Conservation (phyloP, 2,329 filamentous ascomycete genomes). For the Hypocreales sp. region DNA sequence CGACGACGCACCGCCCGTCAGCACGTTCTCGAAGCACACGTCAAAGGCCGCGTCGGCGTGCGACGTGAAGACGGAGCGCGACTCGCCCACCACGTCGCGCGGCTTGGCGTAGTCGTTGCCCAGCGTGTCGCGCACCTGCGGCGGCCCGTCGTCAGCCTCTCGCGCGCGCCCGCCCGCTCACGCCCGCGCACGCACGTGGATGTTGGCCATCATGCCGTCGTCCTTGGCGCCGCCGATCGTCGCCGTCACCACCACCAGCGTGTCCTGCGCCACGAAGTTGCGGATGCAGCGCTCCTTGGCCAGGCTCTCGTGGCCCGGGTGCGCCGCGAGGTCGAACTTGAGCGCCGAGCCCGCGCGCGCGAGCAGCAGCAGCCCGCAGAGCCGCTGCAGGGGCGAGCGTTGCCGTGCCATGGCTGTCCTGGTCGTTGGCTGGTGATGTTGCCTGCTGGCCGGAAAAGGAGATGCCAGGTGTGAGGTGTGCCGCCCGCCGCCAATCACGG, state of each 20-base stretch:
- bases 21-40: constrained; percentile 85
- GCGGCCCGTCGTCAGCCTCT: constrained; percentile 3
- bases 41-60: constrained; percentile 87
- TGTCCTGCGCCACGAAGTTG: constrained; percentile 88
- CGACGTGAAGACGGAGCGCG: constrained; percentile 85
- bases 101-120: constrained; percentile 92
- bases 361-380: constrained; percentile 43
- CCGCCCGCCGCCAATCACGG: too few relatives aligned
- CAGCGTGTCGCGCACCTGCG: constrained; percentile 81
- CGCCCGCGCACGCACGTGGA: constrained; percentile 54
- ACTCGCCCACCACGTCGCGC: constrained; percentile 82
- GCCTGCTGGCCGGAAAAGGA: too few relatives aligned
- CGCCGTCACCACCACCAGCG: constrained; percentile 87
- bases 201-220: constrained; percentile 86
- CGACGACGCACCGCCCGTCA: constrained; percentile 48
- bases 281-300: constrained; percentile 80
- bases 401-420: constrained; percentile 28
- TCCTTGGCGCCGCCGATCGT: constrained; percentile 73
- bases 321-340: constrained; percentile 82
- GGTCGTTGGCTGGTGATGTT: too few relatives aligned
- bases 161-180: background rate
- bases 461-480: too few relatives aligned
- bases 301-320: constrained; percentile 29
- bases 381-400: constrained; percentile 36
- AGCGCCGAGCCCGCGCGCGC: constrained; percentile 48